Evolutionary conservation across 1,284 basidiomycete species (phyloP).

Genomic region (Ceraceosorus guamensis): DNA sequence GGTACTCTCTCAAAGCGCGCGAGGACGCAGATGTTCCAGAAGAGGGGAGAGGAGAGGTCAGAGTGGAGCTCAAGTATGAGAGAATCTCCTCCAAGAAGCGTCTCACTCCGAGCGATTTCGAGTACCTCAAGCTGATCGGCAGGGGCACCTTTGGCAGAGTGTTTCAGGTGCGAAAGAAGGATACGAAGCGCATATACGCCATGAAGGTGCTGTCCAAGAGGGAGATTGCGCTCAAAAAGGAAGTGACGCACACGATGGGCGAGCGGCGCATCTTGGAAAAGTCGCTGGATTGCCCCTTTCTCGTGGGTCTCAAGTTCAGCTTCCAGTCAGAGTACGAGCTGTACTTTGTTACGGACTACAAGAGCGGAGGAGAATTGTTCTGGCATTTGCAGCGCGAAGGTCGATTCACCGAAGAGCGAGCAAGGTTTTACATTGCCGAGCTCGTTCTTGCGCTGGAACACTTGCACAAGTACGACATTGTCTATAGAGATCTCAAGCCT

Average conservation of each 20-base stretch:
- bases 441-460: constrained; percentile 88
- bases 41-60: constrained; percentile 66
- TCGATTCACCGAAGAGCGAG: constrained; percentile 81
- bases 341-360: constrained; percentile 97
- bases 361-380: constrained; percentile 95
- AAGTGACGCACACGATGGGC: constrained; percentile 97
- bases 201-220: constrained; percentile 99
- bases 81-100: constrained; percentile 38
- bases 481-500: constrained; percentile 91
- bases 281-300: constrained; percentile 88
- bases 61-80: constrained; percentile 89
- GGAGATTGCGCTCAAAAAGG: constrained; percentile 98
- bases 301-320: constrained; percentile 95
- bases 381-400: constrained; percentile 96
- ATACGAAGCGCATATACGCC: constrained; percentile 97
- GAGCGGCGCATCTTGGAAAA: constrained; percentile 97
- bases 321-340: constrained; percentile 95
- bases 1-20: constrained; percentile 69
- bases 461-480: constrained; percentile 92
- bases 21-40: constrained; percentile 24
- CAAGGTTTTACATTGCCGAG: constrained; percentile 91
- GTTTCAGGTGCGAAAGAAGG: constrained; percentile 95
- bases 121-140: constrained; percentile 97
- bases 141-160: constrained; percentile 94
- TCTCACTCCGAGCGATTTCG: constrained; percentile 65